Base-by-base conservation (phyloP, 2,329 filamentous ascomycete genomes). In the Setomelanomma holmii region DNA sequence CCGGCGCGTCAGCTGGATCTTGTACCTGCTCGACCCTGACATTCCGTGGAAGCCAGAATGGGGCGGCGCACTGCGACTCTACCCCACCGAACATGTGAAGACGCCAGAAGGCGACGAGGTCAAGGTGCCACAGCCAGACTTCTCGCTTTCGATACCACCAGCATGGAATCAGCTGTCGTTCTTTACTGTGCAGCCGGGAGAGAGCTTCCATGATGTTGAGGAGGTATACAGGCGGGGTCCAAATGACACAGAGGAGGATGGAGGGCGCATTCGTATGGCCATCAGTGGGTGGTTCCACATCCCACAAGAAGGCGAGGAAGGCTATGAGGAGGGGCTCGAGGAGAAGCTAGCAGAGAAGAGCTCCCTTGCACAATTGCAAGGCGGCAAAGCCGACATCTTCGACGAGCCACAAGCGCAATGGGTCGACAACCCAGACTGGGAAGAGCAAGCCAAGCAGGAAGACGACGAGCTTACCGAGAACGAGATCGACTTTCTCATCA, bases 231-330 rank as follows among this genome's bases (percentile, higher is more conserved):
- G 90, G 72, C 67, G 80, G 78, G 58, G 81, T 72, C 53, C 80
- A 79, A 71, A 83, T 79, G 65, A 84, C 85, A 75, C 83, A 82
- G 71, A 86, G 82, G 74, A 83, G 69, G 84, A 93, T 52, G 88
- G 89, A 16, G 89, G 88, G 1, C 85, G 91, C 41, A 86, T 97
- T 42, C 88, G 95, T 62, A 98, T 99, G 93, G 95, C 95, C 44
- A 96, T 99, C 70, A 96, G 91, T 71, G 95, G 95, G 45, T 99
- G 95, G 95, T 99, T 96, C 75, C 95, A 99, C 76, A 98, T 99
- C 58, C 95, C 95, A 0, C 95, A 99, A 76, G 78, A 90, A 63
- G 93, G 93, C 49, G 95, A 99, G 75, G 91, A 96, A 21, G 95
- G 95, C 38, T 99, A 89, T 66, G 86, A 96, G 63, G 81, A 89